phyloP scores from a whole-genome alignment of 176 grass and related monocot genomes.

The Urochloa ruziziensis region DNA sequence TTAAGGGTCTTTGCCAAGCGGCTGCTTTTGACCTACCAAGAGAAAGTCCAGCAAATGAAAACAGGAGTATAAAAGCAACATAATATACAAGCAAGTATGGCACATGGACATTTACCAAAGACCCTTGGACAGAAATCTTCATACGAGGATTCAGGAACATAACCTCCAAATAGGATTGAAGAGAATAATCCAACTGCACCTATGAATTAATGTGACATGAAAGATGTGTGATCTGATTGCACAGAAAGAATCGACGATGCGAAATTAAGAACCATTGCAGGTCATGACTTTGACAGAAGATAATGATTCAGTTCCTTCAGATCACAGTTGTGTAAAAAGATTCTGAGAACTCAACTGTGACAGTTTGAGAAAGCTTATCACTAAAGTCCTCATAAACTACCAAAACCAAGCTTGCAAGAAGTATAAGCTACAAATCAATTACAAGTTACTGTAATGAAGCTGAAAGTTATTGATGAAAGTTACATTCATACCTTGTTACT shows the following conservation, averaged over 20 bases:
- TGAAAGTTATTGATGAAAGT: neutral
- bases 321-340: neutral
- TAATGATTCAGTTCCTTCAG: neutral
- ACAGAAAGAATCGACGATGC: neutral
- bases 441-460: neutral
- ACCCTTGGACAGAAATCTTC: slow-evolving; percentile 74
- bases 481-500: slow-evolving; percentile 47
- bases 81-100: slow-evolving; percentile 23
- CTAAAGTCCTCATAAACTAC: neutral
- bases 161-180: slow-evolving; percentile 80
- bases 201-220: slow-evolving; percentile 12
- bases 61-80: slow-evolving; percentile 14
- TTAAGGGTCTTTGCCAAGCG: slow-evolving; percentile 71
- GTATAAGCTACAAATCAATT: neutral
- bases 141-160: slow-evolving; percentile 85
- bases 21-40: slow-evolving; percentile 59
- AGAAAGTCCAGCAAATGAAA: neutral
- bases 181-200: slow-evolving; percentile 88
- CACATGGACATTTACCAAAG: slow-evolving; percentile 49
- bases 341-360: neutral
- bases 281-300: neutral
- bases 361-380: neutral
- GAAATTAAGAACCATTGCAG: neutral
- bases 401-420: neutral
- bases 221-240: neutral